phyloP scores from a whole-genome alignment of 2,329 filamentous ascomycete species.

The Hyphodiscus sp. region DNA sequence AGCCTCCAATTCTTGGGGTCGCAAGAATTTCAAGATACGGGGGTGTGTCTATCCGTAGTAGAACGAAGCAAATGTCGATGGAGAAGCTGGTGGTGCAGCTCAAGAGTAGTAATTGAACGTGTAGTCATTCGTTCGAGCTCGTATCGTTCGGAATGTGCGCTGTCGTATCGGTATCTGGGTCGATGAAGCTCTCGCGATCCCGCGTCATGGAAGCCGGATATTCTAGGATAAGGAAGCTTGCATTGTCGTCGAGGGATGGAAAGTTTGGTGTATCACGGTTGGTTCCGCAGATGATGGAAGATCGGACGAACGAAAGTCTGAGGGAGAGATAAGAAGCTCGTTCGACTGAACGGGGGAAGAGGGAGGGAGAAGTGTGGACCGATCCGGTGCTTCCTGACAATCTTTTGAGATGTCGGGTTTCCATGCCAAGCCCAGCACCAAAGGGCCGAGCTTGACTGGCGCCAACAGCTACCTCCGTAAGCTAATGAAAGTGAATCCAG shows the following conservation, averaged over 20 bases:
- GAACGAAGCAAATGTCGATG: slow-evolving; percentile 11
- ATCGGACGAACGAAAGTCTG: not conserved
- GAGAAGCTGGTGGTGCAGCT: slow-evolving; percentile 5
- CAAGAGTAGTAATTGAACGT: slow-evolving; percentile 5
- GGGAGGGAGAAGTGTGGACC: not conserved
- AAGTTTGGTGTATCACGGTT: not conserved
- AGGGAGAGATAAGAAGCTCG: not conserved
- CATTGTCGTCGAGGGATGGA: not conserved
- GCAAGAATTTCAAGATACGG: slow-evolving; percentile 14
- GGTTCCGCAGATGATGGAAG: not conserved
- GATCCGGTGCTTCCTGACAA: not conserved
- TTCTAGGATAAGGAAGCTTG: not conserved
- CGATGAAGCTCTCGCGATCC: slow-evolving; percentile 15
- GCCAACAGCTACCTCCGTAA: too few species aligned
- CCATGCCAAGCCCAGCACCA: too few species aligned
- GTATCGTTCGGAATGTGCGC: slow-evolving; percentile 19
- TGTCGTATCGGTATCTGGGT: too few species aligned
- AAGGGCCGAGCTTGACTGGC: not conserved
- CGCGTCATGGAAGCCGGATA: not conserved
- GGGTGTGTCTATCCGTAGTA: slow-evolving; percentile 6
- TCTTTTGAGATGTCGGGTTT: not conserved
- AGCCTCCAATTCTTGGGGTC: slow-evolving; percentile 9
- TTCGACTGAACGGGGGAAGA: not conserved
- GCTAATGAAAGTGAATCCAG: not conserved
- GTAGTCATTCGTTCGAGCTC: not conserved